Evolutionary conservation across 2,329 filamentous ascomycete species (phyloP), one percentile per base, ranked within the genome.

Genomic region (Fusarium paranaense): DNA sequence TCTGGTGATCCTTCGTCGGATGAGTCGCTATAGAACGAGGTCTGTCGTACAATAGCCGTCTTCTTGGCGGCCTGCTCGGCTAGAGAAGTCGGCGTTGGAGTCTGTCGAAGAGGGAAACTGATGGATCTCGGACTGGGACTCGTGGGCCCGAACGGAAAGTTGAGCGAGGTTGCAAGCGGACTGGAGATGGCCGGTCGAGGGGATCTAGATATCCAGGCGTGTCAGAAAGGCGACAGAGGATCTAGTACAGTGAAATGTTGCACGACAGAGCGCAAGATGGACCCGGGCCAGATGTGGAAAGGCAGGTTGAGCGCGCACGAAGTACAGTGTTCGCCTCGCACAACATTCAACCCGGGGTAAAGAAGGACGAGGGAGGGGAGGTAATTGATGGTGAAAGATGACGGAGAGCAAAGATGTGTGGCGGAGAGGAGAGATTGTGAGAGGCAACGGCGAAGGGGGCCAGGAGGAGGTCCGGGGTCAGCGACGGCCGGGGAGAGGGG

Each of bases 131-230:
- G 83, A 73, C 83, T 86, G 61, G 84, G 80, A 75, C 80, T 86
- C 69, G 83, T 80, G 62, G 85, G 82, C 70, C 83, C 82, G 77
- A 85, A 86, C 58, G 84, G 80, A 64, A 83, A 82, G 66, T 74
- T 82, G 77, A 81, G 85, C 67, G 83, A 85, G 66, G 84, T 83
- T 68, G 77, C 88, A 57, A 89, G 82, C 73, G 88, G 87, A 76
- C 87, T 89, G 52, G 87, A 86, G 70, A 85, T 82, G 65, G 83
- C 80, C 78, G 84, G 86, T 79, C 85, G 83, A 75, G 82, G 84
- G 62, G 85, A 87, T 85, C 88, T 90, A 70, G 78, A 66, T 56
- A 69, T 71, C 62, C 62, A 67, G 60, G 37, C 50, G 69, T 42
- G 66, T 74, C 61, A 71, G 72, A 74, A 52, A 62, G 54, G 58